Evolutionary conservation across 2,329 filamentous ascomycete species (phyloP), one percentile per base, ranked within the genome.

Genomic region (Aureobasidium pullulans): DNA sequence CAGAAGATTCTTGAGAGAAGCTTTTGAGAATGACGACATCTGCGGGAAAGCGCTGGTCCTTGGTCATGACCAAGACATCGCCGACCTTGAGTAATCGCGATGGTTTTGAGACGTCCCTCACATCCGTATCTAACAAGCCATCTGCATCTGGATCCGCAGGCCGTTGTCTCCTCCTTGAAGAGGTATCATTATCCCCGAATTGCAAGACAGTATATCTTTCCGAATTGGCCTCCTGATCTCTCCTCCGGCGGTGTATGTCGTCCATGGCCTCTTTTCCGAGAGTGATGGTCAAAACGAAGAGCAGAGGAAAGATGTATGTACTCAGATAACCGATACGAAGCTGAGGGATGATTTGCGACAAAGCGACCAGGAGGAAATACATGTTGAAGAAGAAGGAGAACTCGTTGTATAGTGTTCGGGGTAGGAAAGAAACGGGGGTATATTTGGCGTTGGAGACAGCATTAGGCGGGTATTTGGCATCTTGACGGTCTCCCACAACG

Each of bases 321-420:
- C 89, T 89, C 62, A 99, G 82, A 72, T 96, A 97, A 59, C 94
- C 94, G 65, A 99, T 96, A 58, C 91, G 85, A 58, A 99, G 76
- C 23, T 89, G 83, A 4, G 91, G 92, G 68, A 99, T 92, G 44
- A 90, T 86, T 75, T 99, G 94, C 39, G 93, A 97, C 52, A 97
- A 75, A 6, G 94, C 95, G 52, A 99, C 94, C 29, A 97, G 84
- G 59, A 99, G 79, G 72, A 99, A 99, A 72, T 99, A 99, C 79
- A 97, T 90, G 81, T 99, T 99, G 81, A 99, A 96, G 76, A 99
- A 99, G 78, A 97, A 99, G 61, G 93, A 96, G 72, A 99, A 99
- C 71, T 99, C 94, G 76, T 97, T 97, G 75, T 96, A 99, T 23
- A 99, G 79, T 0, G 94, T 99, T 56, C 93, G 81, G 2, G 95